Percentiles rank a stretch among this genome's conserved stretches.
phyloP scores from a whole-genome alignment of 352 stramenopile genomes.

The Phytopythium vexans region DNA sequence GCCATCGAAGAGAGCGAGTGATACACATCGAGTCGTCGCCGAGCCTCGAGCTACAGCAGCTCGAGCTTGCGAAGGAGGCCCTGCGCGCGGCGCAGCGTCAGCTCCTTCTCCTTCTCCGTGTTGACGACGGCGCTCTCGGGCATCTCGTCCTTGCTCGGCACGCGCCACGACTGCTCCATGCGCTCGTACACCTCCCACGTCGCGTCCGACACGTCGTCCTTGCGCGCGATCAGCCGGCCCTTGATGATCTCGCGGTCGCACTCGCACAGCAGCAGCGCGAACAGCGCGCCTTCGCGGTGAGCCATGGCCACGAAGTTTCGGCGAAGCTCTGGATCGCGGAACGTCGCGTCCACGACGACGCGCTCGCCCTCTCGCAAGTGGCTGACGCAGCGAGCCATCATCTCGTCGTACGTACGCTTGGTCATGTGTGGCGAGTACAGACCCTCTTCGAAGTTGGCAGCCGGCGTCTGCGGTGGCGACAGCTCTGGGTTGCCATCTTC shows the following conservation, averaged over 20 bases:
- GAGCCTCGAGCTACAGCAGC: conserved; percentile 21
- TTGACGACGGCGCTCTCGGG: conserved; percentile 49
- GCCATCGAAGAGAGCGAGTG: too few relatives aligned
- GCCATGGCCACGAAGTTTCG: conserved; percentile 39
- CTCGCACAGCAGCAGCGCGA: conserved; percentile 53
- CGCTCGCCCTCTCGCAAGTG: conserved; percentile 45
- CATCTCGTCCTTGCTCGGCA: conserved; percentile 29
- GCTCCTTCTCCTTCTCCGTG: conserved; percentile 71
- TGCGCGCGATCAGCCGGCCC: conserved; percentile 52
- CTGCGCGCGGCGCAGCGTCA: conserved; percentile 50
- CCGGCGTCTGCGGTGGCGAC: conserved; percentile 1
- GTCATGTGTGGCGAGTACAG: conserved; percentile 61
- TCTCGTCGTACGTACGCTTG: conserved; percentile 60
- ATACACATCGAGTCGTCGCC: too few relatives aligned
- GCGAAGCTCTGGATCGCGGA: conserved; percentile 41
- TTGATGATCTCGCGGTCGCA: conserved; percentile 72
- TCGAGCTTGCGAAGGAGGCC: conserved; percentile 57
- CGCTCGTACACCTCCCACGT: conserved; percentile 65
- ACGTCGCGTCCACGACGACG: conserved; percentile 60
- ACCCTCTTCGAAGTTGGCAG: conserved; percentile 48
- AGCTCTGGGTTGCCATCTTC: too few relatives aligned
- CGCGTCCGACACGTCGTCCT: conserved; percentile 60
- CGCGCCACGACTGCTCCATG: conserved; percentile 53
- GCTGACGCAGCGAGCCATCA: conserved; percentile 31
- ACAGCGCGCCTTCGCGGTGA: conserved; percentile 43